Evolutionary conservation across 495 filamentous ascomycete genomes (phyloP).

Genomic region (Penicillium angulare): DNA sequence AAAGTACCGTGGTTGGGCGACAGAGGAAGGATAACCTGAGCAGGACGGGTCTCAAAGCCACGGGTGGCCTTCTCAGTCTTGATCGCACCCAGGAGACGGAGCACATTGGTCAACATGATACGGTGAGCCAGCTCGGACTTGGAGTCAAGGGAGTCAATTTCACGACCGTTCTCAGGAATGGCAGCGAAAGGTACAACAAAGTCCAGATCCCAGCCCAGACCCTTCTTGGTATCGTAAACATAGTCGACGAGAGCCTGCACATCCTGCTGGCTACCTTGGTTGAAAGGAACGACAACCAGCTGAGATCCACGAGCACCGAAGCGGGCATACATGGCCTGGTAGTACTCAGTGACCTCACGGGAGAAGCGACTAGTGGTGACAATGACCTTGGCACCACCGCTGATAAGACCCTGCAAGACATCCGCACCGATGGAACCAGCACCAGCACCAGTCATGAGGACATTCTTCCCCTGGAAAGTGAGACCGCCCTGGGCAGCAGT

Average conservation of each 20-base stretch:
- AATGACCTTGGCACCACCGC: constrained; percentile 91
- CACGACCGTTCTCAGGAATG: constrained; percentile 95
- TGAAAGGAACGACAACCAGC: constrained; percentile 97
- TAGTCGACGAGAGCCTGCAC: constrained; percentile 90
- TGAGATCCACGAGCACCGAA: constrained; percentile 93
- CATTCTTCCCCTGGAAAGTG: constrained; percentile 92
- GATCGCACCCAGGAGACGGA: constrained; percentile 84
- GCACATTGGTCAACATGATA: constrained; percentile 97
- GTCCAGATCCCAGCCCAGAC: constrained; percentile 97
- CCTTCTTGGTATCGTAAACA: constrained; percentile 95
- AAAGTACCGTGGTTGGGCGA: constrained; percentile 99
- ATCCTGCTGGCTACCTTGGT: constrained; percentile 97
- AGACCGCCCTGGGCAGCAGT: constrained; percentile 82
- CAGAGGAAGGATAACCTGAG: constrained; percentile 91
- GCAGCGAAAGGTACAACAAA: constrained; percentile 96
- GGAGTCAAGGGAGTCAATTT: constrained; percentile 96
- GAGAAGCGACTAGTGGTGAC: constrained; percentile 97
- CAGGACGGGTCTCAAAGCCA: constrained; percentile 91
- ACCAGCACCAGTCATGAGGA: constrained; percentile 96
- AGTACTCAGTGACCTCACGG: constrained; percentile 97
- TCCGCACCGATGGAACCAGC: constrained; percentile 99
- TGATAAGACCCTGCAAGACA: constrained; percentile 93
- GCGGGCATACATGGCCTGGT: constrained; percentile 96
- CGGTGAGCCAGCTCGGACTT: constrained; percentile 98
- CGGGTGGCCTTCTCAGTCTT: constrained; percentile 84